phyloP scores from a whole-genome alignment of 2,329 filamentous ascomycete species.

The Penicillium frequentans region DNA sequence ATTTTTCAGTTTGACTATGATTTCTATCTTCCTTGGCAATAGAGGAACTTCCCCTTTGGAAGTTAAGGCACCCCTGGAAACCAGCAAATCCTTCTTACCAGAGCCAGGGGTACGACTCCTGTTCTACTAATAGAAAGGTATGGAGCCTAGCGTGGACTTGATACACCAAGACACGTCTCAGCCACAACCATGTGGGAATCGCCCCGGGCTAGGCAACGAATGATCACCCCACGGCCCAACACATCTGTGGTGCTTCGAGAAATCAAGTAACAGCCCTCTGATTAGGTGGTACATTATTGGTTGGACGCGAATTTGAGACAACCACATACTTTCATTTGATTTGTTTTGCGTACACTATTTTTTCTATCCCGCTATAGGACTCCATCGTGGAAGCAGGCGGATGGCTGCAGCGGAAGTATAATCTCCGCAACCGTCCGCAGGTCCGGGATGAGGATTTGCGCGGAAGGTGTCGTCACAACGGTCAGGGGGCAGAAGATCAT shows the following conservation, averaged over 20 bases:
- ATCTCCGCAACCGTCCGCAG: slow-evolving; percentile 13
- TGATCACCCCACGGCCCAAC: not conserved
- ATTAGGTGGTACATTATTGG: not conserved
- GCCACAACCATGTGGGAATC: slow-evolving; percentile 27
- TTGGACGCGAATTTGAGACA: not conserved
- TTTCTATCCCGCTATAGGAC: not conserved
- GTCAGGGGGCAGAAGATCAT: slow-evolving; percentile 11
- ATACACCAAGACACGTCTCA: slow-evolving; percentile 26
- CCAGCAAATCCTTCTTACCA: not conserved
- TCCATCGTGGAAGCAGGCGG: not conserved
- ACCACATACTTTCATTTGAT: not conserved
- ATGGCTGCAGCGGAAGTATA: not conserved
- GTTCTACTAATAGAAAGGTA: slow-evolving; percentile 27
- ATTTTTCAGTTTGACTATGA: not conserved
- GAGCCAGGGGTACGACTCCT: slow-evolving; percentile 8
- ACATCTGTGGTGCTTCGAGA: not conserved
- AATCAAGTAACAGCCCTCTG: not conserved
- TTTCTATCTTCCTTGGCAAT: not conserved
- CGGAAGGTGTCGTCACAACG: slow-evolving; percentile 10
- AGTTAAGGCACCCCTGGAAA: not conserved
- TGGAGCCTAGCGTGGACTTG: slow-evolving; percentile 23
- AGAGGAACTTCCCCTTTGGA: not conserved
- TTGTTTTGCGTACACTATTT: not conserved
- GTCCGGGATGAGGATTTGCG: slow-evolving; percentile 3
- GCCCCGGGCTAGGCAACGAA: slow-evolving; percentile 4